phyloP scores from a whole-genome alignment of 2,329 filamentous ascomycete genomes.

The Scytalidium sp. region DNA sequence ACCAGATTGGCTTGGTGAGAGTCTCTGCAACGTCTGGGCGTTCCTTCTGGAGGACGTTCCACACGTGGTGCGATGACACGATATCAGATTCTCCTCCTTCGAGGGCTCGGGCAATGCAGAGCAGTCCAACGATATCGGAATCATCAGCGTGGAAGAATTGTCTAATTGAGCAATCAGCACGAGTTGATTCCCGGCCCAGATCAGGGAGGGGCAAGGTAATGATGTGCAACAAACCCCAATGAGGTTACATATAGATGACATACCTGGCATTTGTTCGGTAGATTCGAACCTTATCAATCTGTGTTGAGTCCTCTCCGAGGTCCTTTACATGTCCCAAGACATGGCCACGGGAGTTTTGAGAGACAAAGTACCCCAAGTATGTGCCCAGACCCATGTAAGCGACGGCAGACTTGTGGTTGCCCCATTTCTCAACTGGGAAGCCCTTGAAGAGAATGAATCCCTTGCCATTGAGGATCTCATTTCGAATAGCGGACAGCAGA shows the following conservation, averaged over 20 bases:
- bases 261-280: conserved; percentile 79
- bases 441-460: conserved; percentile 89
- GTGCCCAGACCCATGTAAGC: conserved; percentile 90
- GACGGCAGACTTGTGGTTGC: conserved; percentile 73
- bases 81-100: conserved; percentile 85
- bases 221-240: no score
- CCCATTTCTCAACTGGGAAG: conserved; percentile 75
- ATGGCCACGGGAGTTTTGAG: conserved; percentile 81
- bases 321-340: conserved; percentile 89
- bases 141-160: conserved; percentile 89
- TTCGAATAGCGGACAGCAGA: conserved; percentile 53
- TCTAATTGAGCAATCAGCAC: conserved; percentile 28
- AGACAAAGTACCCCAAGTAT: conserved; percentile 84
- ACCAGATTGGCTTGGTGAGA: conserved; percentile 78
- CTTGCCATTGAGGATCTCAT: conserved; percentile 76
- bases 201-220: no score
- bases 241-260: conserved; percentile 11
- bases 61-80: conserved; percentile 74
- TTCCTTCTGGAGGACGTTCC: conserved; percentile 73
- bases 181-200: no score
- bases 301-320: conserved; percentile 73
- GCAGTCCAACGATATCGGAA: conserved; percentile 75
- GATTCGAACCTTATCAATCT: conserved; percentile 85
- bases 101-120: conserved; percentile 74
- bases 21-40: conserved; percentile 75